Conservation (phyloP, 345 rosid species). For the Lepidium didymum region DNA sequence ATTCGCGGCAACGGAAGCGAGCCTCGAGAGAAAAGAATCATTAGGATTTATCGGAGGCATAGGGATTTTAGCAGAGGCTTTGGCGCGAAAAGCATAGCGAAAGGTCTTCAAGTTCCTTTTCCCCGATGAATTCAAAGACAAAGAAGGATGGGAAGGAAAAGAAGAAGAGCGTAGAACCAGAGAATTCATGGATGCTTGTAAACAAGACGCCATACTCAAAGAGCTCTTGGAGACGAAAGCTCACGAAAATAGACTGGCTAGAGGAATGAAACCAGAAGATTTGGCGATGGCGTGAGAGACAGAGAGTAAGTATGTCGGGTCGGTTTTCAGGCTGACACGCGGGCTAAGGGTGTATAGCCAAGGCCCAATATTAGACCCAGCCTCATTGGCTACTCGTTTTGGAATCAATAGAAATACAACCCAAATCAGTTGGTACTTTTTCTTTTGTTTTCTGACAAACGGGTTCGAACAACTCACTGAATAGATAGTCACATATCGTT, state of each 20-base stretch:
- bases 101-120: constrained; percentile 27
- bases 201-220: constrained; percentile 39
- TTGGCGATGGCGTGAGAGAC: background rate
- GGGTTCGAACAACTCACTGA: too few relatives aligned
- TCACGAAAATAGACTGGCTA: constrained; percentile 20
- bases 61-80: constrained; percentile 49
- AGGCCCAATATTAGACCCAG: background rate
- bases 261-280: constrained; percentile 20
- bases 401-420: too few relatives aligned
- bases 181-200: constrained; percentile 40
- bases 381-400: background rate
- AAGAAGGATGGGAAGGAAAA: constrained; percentile 4
- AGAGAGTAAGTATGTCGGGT: background rate
- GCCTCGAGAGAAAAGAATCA: constrained; percentile 61
- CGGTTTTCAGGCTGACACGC: constrained; percentile 8
- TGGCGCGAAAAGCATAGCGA: constrained; percentile 29
- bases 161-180: constrained; percentile 30
- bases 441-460: too few relatives aligned
- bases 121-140: constrained; percentile 26
- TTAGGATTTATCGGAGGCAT: constrained; percentile 68
- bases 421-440: too few relatives aligned
- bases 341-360: background rate
- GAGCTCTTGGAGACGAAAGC: constrained; percentile 6
- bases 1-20: constrained; percentile 52
- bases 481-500: background rate